Evolutionary conservation across 345 rosid species (phyloP), one percentile per base, ranked within the genome.

Genomic region (Erodium maritimum): DNA sequence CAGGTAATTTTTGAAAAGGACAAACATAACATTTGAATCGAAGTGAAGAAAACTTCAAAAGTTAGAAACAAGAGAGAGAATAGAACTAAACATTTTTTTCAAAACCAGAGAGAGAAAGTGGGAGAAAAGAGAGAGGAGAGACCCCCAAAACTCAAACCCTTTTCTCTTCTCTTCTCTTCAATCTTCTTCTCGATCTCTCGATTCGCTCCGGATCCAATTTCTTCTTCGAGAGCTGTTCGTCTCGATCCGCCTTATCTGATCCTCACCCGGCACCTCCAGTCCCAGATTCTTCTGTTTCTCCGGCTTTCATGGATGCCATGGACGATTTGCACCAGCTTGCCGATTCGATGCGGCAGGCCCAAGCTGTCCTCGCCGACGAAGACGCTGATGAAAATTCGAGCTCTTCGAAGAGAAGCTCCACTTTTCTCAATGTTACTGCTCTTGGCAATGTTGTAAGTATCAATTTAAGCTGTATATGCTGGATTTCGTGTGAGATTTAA

Each of bases 381-480:
- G 96, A 91, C 69, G 75, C 84, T 23, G 98, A 91, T 51, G 96
- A 91, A 64, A 81, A 59, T 65, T 72, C 96, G 22, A 67, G 68
- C 69, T 48, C 79, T 19, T 64, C 87, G 4, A 71, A 62, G 64
- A 80, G 96, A 17, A 61, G 79, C 17, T 75, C 86, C 45, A 81
- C 90, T 73, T 86, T 84, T 63, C 96, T 86, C 50, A 91, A 86
- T 65, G 98, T 86, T 58, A 88, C 88, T 34, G 86, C 81, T 52
- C 87, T 91, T 23, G 98, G 98, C 82, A 86, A 81, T 77, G 90
- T 88, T 59, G 97, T 91, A 71, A 77, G 97, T 82, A 59, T 54
- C 19, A 14, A 56, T 17, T 4, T 58, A 11, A 29, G 37, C 37
- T 29, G 37, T 29, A 58, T 60, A 58, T 58, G 18, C 7, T 55